Evolutionary conservation across 768 basidiomycete species (phyloP), one percentile per base, ranked within the genome.

Genomic region (Leccinum pellstonianum): DNA sequence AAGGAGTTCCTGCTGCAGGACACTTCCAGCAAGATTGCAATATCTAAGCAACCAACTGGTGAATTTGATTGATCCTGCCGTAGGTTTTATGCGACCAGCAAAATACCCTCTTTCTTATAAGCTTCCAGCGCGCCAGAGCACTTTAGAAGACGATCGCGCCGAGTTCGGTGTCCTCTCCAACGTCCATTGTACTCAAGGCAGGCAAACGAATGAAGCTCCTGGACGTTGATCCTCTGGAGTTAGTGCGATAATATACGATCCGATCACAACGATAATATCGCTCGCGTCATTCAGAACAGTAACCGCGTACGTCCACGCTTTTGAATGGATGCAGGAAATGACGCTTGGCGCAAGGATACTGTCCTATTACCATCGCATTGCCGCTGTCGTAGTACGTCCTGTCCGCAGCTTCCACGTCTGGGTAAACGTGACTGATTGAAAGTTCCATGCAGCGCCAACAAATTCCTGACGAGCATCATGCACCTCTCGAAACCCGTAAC

Each of bases 161-260:
- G 29, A 77, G 76, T 29, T 73, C 82, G 41, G 80, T 80, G n/a
- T 76, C 80, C 5, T 87, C 92, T 14, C 95, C 94, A 0, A 75
- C 87, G 11, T 82, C 94, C 3, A 86, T 96, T 57, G 55, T 86
- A 8, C 94, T 93, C 1, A 90, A 85, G 71, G 76, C 80, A 41
- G 79, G 75, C 60, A 87, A 85, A 77, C 89, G 86, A 73, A 73
- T 95, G 60, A 93, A 92, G 63, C 77, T 98, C 14, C 75, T 85
- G 21, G 96, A 98, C 68, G 83, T 98, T 52, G 91, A 96, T 64
- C 81, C 95, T 1, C 74, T 94, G 57, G 96, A 98, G 74, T 73
- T 98, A 17, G 96, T 95, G 0, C 83, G 96, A 29, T 96, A 98
- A 71, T 76, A 98, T 61, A 98, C 96, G 1, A 86, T 97, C 81